These are phyloP conservation scores for Sisymbrium altissimum DNA, from an alignment of 345 rosid genomes.

Conservation along the genomic window DNA sequence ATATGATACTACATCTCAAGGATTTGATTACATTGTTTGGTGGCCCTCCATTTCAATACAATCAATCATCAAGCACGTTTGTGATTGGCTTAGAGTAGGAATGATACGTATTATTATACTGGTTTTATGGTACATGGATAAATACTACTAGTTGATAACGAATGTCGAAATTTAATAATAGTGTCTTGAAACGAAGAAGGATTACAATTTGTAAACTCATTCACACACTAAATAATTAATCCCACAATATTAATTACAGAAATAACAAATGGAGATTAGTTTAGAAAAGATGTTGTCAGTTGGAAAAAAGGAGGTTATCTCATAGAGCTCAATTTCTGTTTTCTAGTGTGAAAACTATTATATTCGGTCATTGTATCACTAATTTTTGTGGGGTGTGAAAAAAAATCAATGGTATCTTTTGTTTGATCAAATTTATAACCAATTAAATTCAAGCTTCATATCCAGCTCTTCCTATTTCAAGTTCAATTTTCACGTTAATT, in stretches of 20 bases:
- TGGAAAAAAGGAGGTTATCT: too few species aligned
- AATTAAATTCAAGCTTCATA: too few species aligned
- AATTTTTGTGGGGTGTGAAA: too few species aligned
- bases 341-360: too few species aligned
- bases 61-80: background rate
- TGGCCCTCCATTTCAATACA: background rate
- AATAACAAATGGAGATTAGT: background rate
- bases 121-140: background rate
- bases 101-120: background rate
- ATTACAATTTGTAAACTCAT: background rate
- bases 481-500: too few species aligned
- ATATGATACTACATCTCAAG: background rate
- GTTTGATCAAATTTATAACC: too few species aligned
- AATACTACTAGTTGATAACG: background rate
- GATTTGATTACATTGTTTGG: background rate
- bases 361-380: too few species aligned
- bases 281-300: too few species aligned
- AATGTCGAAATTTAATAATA: background rate
- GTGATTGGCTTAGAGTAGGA: background rate
- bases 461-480: too few species aligned
- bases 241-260: background rate
- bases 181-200: background rate
- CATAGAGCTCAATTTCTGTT: too few species aligned
- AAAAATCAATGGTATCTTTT: too few species aligned
- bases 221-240: background rate